Evolutionary conservation across 805 yeast species (phyloP).

Genomic region (Yamadazyma akitaensis): DNA sequence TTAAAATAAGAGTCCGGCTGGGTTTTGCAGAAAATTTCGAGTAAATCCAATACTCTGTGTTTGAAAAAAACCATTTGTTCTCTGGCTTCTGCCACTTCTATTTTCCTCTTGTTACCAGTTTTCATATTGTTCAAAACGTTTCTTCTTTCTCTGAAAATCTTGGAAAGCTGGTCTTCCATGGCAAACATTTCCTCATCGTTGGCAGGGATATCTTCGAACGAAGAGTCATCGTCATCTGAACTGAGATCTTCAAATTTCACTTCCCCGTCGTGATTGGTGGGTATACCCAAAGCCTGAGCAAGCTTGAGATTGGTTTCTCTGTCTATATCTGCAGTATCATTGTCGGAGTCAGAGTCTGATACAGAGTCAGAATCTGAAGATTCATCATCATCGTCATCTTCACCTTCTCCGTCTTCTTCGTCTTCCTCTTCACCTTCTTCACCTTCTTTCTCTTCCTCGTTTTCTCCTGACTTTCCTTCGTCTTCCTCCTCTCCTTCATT

Average conservation of each 20-base stretch:
- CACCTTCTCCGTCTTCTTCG: constrained; percentile 13
- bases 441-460: constrained; percentile 14
- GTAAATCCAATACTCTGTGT: constrained; percentile 69
- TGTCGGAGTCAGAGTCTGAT: constrained; percentile 16
- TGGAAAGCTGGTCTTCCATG: constrained; percentile 77
- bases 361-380: constrained; percentile 8
- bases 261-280: constrained; percentile 42
- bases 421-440: constrained; percentile 22
- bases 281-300: constrained; percentile 69
- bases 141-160: constrained; percentile 80
- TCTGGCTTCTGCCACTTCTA: constrained; percentile 74
- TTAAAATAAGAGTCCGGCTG: constrained; percentile 41
- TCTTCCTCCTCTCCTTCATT: constrained; percentile 30
- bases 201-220: constrained; percentile 71
- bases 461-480: constrained; percentile 22
- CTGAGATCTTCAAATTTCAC: constrained; percentile 40
- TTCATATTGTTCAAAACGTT: constrained; percentile 51
- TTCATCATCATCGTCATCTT: background rate
- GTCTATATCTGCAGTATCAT: constrained; percentile 23
- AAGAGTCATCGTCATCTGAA: constrained; percentile 43
- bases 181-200: constrained; percentile 97
- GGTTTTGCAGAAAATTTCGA: constrained; percentile 57
- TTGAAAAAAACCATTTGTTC: constrained; percentile 78
- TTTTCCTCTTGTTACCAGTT: constrained; percentile 64
- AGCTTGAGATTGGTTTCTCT: constrained; percentile 56